phyloP scores from a whole-genome alignment of 148 eudicot genomes.

The Camellia japonica region DNA sequence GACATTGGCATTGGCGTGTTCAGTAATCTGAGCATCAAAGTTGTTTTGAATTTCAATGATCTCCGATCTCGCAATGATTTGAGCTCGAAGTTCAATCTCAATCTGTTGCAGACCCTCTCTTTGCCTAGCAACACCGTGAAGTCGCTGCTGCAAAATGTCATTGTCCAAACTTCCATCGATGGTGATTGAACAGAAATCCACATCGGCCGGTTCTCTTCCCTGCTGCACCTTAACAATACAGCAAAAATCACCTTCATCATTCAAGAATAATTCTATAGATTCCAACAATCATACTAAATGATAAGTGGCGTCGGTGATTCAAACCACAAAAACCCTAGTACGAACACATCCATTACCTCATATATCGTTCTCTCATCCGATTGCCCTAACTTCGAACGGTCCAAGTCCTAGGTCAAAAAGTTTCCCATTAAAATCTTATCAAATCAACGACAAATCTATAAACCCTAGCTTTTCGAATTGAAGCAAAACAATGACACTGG shows the following conservation, averaged over 20 bases:
- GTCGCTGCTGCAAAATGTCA: conserved; percentile 57
- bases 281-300: too few species aligned
- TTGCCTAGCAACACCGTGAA: conserved; percentile 53
- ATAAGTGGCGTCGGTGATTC: background rate
- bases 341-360: conserved; percentile 59
- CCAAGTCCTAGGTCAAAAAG: conserved; percentile 44
- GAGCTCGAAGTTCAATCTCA: conserved; percentile 82
- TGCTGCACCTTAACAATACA: conserved; percentile 61
- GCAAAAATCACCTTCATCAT: conserved; percentile 26
- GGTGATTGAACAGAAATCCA: conserved; percentile 59
- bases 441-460: conserved; percentile 20
- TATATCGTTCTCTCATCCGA: conserved; percentile 74
- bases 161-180: conserved; percentile 55
- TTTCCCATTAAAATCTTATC: background rate
- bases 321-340: background rate
- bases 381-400: conserved; percentile 66
- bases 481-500: conserved; percentile 16
- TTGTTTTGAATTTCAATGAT: conserved; percentile 53
- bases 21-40: conserved; percentile 64
- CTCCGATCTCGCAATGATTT: conserved; percentile 64
- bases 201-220: conserved; percentile 63
- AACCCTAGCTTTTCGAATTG: conserved; percentile 23
- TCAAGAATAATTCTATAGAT: too few species aligned
- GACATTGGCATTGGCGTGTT: conserved; percentile 47
- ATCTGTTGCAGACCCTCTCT: conserved; percentile 73